phyloP scores from a whole-genome alignment of 345 rosid species.

The Camelina sativa region DNA sequence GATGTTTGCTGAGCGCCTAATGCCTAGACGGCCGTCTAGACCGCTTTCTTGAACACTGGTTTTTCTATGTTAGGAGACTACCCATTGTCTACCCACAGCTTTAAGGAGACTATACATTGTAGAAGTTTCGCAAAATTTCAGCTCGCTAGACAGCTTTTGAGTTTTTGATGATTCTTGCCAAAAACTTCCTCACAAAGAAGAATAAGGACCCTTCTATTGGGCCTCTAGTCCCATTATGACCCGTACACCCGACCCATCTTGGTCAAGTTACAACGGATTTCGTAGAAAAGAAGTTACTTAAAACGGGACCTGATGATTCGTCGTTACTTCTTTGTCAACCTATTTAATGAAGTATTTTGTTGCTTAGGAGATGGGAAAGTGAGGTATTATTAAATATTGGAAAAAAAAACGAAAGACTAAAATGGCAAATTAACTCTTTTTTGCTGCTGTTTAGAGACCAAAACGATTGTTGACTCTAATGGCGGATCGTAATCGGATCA shows the following conservation, averaged over 20 bases:
- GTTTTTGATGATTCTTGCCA: too few species aligned
- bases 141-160: too few species aligned
- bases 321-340: not conserved
- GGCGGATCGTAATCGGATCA: not conserved
- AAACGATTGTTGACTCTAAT: not conserved
- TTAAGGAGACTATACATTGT: too few species aligned
- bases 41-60: too few species aligned
- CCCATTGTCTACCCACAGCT: too few species aligned
- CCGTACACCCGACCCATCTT: not conserved
- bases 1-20: too few species aligned
- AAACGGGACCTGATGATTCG: not conserved
- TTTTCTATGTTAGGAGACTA: too few species aligned
- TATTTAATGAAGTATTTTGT: not conserved
- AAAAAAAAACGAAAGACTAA: not conserved
- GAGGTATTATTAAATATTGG: not conserved
- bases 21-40: too few species aligned
- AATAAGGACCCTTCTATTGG: not conserved
- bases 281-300: not conserved
- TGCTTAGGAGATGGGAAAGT: not conserved
- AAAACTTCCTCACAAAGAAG: too few species aligned
- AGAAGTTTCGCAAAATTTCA: too few species aligned
- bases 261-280: not conserved
- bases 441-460: not conserved
- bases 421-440: not conserved
- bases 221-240: not conserved